Base-by-base conservation (phyloP, 1,284 basidiomycete species). In the Puccinia novopanici region DNA sequence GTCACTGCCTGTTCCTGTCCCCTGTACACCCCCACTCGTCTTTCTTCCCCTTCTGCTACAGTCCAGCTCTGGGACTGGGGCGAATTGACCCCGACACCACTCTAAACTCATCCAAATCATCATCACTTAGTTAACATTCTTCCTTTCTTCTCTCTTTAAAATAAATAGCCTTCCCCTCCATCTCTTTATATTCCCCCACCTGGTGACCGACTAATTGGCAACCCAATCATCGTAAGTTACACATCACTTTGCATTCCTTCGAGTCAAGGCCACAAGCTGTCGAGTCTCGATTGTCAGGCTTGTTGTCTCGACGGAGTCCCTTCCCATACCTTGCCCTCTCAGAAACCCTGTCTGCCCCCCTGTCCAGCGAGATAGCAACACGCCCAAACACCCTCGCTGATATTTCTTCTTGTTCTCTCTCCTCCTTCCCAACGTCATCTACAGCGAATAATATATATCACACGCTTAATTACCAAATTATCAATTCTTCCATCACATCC, bases 401-500 rank as follows among this genome's bases (percentile, higher is more conserved):
- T 12, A 17, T 17, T 30, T 61, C 30, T 30, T 10, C n/a, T 61
- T 61, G 57, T 37, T n/a, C 17, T 34, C 10, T 61, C 57, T 61
- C 57, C 30, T 37, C 57, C 30, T 30, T 30, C 19, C 34, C 57
- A 34, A 24, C 57, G 6, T 22, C 50, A 34, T 34, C 57, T 34
- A 30, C 37, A 34, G 37, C 59, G n/a, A 61, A 61, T 17, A 10
- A 37, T 30, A 30, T 6, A 34, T n/a, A 61, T 61, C 57, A 34
- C 17, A 61, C 57, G 30, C 8, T 37, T 5, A 57, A 10, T 57
- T n/a, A n/a, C 19, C 55, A 24, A 24, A 67, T 42, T 19, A 42
- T 37, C 67, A 68, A 50, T n/a, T n/a, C n/a, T n/a, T n/a, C n/a
- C n/a, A n/a, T n/a, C 67, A 27, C 67, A 27, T 42, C 22, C 67